Evolutionary conservation across 2,329 filamentous ascomycete genomes (phyloP), one percentile per base, ranked within the genome.

Genomic region (Fusarium domesticum): DNA sequence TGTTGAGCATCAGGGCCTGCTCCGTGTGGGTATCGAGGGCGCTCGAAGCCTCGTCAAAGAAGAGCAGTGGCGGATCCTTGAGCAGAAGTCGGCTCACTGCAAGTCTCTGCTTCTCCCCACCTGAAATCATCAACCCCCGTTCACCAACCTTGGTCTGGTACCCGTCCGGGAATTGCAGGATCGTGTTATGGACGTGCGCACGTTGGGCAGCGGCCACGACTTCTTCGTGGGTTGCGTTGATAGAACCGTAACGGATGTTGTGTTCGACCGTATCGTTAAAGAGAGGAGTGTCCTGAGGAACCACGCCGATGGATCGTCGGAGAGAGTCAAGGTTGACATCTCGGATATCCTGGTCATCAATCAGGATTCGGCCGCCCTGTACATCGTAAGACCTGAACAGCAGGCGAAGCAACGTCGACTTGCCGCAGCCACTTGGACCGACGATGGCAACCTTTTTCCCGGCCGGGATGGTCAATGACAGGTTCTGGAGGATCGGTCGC

Each of bases 191-290:
- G 45, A 98, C 89, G 44, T 84, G 83, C 2, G 93, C 92, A 42
- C 89, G 79, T 60, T 84, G 82, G 2, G 93, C 90, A 0, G 89
- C 93, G 20, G 83, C 83, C 11, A 82, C 65, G 6, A 98, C 85
- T 45, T 84, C 75, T 23, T 89, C 88, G 8, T 78, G 73, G 0
- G 83, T 77, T 0, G 92, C 91, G 36, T 83, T 80, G 51, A 97
- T 79, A 54, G 87, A 81, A 39, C 93, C 93, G 65, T 98, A 98
- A 51, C 83, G 85, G 60, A 98, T 96, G 64, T 98, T 98, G 66
- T 96, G 89, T 63, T 87, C 86, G 46, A 98, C 92, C 0, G 90
- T 93, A 62, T 96, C 90, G 65, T 98, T 98, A 75, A 98, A 98
- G 1, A 98, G 76, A 0, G 93, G 91, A 0, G 93, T 97, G 58